These are phyloP conservation scores for Hypomyces perniciosus DNA, from an alignment of 2,329 filamentous ascomycete species.

Conservation along the genomic window DNA sequence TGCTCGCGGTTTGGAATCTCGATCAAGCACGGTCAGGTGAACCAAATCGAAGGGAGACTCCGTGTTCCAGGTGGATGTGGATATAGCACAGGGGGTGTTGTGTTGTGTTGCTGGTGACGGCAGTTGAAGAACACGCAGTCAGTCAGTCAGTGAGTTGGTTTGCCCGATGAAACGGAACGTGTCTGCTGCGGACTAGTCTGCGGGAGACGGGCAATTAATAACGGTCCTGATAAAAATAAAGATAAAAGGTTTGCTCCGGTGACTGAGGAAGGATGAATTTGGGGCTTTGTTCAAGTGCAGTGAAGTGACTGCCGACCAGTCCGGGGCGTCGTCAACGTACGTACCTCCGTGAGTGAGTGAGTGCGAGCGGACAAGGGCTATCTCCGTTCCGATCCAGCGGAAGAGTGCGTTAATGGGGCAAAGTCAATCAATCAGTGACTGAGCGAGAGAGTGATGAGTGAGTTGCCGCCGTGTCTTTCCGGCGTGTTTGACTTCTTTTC, in stretches of 20 bases:
- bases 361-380: not conserved
- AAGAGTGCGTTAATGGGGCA: slow-evolving; percentile 1
- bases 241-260: no score
- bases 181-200: no score
- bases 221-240: no score
- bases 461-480: slow-evolving; percentile 7
- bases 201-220: no score
- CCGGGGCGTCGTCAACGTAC: slow-evolving; percentile 8
- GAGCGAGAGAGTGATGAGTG: slow-evolving; percentile 6
- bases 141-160: no score
- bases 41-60: not conserved
- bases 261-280: not conserved
- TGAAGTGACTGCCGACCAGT: not conserved
- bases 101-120: no score
- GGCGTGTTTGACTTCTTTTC: not conserved
- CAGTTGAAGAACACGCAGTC: no score
- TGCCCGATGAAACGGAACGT: no score
- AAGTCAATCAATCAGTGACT: not conserved
- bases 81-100: not conserved
- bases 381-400: slow-evolving; percentile 15
- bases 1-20: not conserved
- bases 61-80: not conserved
- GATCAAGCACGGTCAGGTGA: not conserved
- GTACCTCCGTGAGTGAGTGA: slow-evolving; percentile 5
- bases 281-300: not conserved